A percentile compares a stretch with the other conserved stretches of the same genome.
phyloP scores from a whole-genome alignment of 1,139 yeast species.

The Blastobotrys indianensis region DNA sequence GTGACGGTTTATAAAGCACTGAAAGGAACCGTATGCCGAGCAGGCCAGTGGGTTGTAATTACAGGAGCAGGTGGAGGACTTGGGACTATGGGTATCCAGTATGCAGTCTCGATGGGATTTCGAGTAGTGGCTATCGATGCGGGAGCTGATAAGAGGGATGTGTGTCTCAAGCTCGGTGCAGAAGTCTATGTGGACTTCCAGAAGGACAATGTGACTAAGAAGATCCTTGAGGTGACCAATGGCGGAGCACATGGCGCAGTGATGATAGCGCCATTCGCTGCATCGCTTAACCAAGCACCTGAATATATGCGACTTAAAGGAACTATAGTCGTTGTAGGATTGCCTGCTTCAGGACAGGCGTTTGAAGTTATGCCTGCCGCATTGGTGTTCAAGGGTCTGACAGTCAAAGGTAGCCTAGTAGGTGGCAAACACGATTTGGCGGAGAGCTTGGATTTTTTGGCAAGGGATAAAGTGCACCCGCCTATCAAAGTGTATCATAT shows the following conservation, averaged over 20 bases:
- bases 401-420: slow-evolving; percentile 60
- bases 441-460: slow-evolving; percentile 63
- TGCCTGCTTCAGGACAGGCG: slow-evolving; percentile 57
- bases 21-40: slow-evolving; percentile 52
- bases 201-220: slow-evolving; percentile 37
- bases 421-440: slow-evolving; percentile 68
- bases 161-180: slow-evolving; percentile 53
- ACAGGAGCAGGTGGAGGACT: slow-evolving; percentile 79
- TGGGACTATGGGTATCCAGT: slow-evolving; percentile 68
- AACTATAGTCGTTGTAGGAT: slow-evolving; percentile 64
- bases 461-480: slow-evolving; percentile 56
- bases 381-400: slow-evolving; percentile 50
- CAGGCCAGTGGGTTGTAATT: slow-evolving; percentile 70
- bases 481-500: slow-evolving; percentile 59
- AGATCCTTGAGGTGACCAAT: slow-evolving; percentile 47
- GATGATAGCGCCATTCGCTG: slow-evolving; percentile 65
- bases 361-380: slow-evolving; percentile 48
- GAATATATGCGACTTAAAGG: slow-evolving; percentile 62
- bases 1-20: slow-evolving; percentile 72
- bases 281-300: slow-evolving; percentile 57
- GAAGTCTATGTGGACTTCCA: slow-evolving; percentile 59
- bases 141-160: slow-evolving; percentile 54
- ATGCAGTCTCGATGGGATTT: slow-evolving; percentile 68
- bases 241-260: slow-evolving; percentile 71
- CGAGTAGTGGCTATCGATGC: slow-evolving; percentile 66